phyloP scores from a whole-genome alignment of 2,329 filamentous ascomycete genomes.

The Gnomoniopsis sp. region DNA sequence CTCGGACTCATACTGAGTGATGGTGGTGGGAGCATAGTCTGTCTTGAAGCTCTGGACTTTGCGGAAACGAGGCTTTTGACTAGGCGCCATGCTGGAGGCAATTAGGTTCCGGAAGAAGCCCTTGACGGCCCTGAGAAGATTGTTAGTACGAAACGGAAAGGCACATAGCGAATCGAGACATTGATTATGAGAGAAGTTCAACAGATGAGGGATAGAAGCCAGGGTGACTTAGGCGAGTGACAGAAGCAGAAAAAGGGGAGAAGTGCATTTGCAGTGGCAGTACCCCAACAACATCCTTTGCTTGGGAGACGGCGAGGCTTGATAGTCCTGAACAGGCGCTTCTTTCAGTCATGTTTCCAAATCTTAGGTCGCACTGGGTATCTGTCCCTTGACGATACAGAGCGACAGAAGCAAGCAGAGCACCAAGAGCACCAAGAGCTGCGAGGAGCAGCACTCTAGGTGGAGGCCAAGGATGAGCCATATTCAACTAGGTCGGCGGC shows the following conservation, averaged over 20 bases:
- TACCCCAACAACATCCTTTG: background rate
- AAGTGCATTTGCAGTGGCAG: background rate
- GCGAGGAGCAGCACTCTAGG: slow-evolving; percentile 1
- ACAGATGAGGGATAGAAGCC: background rate
- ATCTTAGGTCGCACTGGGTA: background rate
- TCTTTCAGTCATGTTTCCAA: background rate
- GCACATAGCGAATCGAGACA: background rate
- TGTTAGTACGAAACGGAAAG: slow-evolving; percentile 18
- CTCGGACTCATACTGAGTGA: slow-evolving; percentile 95
- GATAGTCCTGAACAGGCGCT: background rate
- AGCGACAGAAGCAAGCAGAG: slow-evolving; percentile 8
- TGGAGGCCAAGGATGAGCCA: background rate
- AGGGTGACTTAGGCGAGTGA: background rate
- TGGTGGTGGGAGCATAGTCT: slow-evolving; percentile 82
- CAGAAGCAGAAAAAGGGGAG: background rate
- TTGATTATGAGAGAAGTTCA: background rate
- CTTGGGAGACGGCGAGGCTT: background rate
- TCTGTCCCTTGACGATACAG: slow-evolving; percentile 1
- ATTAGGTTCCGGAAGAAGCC: slow-evolving; percentile 20
- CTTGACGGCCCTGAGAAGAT: slow-evolving; percentile 19
- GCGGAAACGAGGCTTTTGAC: slow-evolving; percentile 64
- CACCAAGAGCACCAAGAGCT: background rate
- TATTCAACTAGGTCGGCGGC: slow-evolving; percentile 1
- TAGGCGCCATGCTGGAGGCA: slow-evolving; percentile 50
- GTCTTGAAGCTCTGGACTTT: slow-evolving; percentile 81